Evolutionary conservation across 2,329 filamentous ascomycete species (phyloP), one percentile per base, ranked within the genome.

Genomic region (Colletotrichum coccodes): DNA sequence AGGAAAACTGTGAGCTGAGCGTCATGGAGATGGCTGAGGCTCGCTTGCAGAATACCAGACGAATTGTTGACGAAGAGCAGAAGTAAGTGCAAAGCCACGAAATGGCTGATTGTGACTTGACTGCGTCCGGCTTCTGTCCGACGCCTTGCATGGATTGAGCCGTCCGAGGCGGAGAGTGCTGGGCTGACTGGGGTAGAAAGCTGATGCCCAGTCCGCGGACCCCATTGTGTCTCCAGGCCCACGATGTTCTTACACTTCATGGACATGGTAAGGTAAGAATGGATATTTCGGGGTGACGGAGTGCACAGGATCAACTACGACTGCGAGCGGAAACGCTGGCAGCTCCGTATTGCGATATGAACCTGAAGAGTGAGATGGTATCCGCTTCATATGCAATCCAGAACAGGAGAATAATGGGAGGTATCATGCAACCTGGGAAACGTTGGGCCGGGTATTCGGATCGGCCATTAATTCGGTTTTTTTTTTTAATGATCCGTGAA

Each of bases 61-160:
- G 60, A n/a, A 57, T 18, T 42, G 28, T 52, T 8, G 28, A 42
- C 28, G 34, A 47, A 57, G 8, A 30, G 52, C 26, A n/a, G 59
- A 36, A 36, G 28, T 12, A 46, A 23, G 9, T 30, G 34, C 42
- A 54, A 67, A 23, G 23, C 23, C 36, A 23, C 34, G 14, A 52
- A 38, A 21, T 36, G n/a, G 47, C 6, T 26, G 26, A 66, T 11
- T 23, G 38, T 34, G 32, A 42, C 60, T 64, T 59, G 38, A 38
- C 46, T 34, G 46, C 38, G 32, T 64, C 32, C 61, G 21, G 61
- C 40, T 56, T 47, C 46, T 54, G 46, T 23, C 65, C 65, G 53
- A 36, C 28, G 47, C 38, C 60, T n/a, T 54, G 60, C 53, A 47
- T 54, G 32, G 44, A 54, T 54, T 38, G 52, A 34, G 38, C 36